A percentile compares a stretch with the other conserved stretches of the same genome.
Evolutionary conservation across 768 basidiomycete species (phyloP).

Genomic region (Boletellus sp.): DNA sequence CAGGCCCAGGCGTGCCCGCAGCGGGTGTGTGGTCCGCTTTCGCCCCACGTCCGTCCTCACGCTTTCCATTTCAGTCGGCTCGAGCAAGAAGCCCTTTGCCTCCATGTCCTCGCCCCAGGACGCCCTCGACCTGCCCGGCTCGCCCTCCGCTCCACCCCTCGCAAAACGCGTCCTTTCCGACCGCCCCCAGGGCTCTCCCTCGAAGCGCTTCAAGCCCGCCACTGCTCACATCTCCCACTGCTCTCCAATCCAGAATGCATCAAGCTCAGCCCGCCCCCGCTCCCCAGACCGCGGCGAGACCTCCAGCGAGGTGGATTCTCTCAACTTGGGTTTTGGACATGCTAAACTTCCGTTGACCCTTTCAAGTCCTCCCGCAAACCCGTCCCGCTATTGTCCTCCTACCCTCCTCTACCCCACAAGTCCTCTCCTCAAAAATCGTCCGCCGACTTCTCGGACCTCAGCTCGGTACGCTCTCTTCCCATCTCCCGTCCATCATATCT

Average conservation of each 20-base stretch:
- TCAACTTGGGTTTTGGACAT: slow-evolving; percentile 13
- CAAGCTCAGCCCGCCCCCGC: slow-evolving; percentile 7
- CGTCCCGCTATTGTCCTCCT: background rate
- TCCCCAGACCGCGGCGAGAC: slow-evolving; percentile 14
- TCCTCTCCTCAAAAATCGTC: slow-evolving; percentile 9
- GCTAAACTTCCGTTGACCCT: slow-evolving; percentile 11
- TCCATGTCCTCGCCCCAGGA: slow-evolving; percentile 13
- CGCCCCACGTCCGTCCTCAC: slow-evolving; percentile 6
- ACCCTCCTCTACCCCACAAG: background rate
- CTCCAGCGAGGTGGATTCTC: slow-evolving; percentile 23
- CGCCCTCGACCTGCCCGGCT: slow-evolving; percentile 15
- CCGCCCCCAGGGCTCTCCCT: slow-evolving; percentile 1
- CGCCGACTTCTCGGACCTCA: slow-evolving; percentile 16
- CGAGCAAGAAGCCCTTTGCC: slow-evolving; percentile 24
- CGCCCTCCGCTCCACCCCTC: slow-evolving; percentile 15
- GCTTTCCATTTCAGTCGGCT: slow-evolving; percentile 32
- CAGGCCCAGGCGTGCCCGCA: slow-evolving; percentile 4
- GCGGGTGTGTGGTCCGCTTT: slow-evolving; percentile 2
- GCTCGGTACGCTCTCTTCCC: slow-evolving; percentile 2
- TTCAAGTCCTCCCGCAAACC: slow-evolving; percentile 17
- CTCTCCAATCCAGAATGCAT: slow-evolving; percentile 3
- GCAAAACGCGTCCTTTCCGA: slow-evolving; percentile 33
- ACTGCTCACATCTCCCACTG: slow-evolving; percentile 25
- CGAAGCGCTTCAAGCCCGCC: slow-evolving; percentile 34
- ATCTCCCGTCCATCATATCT: background rate